Conservation (phyloP, 106 monocot genomes). For the Allium sativum region DNA sequence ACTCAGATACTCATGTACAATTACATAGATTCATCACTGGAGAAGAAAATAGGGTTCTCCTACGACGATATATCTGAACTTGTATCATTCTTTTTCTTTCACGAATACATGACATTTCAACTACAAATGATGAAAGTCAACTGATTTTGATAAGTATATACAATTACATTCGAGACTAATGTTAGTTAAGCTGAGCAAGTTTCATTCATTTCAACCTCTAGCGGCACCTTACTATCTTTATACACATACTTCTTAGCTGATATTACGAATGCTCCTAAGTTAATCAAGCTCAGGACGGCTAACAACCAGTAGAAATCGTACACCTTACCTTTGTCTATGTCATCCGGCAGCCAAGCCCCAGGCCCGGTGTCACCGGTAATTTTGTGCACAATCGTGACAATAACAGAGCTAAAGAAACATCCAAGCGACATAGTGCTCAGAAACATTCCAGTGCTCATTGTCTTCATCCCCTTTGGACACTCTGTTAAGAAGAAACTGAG, state of each 20-base stretch:
- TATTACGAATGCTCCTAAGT: slow-evolving; percentile 26
- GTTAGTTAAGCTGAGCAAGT: no score
- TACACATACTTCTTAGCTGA: slow-evolving; percentile 37
- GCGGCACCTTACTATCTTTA: slow-evolving; percentile 4
- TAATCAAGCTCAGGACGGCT: slow-evolving; percentile 22
- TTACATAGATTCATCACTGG: no score
- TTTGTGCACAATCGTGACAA: slow-evolving; percentile 36
- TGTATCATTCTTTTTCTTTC: no score
- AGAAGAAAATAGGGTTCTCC: no score
- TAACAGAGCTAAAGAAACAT: slow-evolving; percentile 39
- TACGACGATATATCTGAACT: no score
- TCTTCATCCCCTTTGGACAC: slow-evolving; percentile 23
- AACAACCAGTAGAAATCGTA: slow-evolving; percentile 56
- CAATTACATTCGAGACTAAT: no score
- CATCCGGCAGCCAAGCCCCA: slow-evolving; percentile 41
- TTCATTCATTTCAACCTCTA: no score
- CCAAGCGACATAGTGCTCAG: slow-evolving; percentile 31
- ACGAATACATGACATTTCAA: no score
- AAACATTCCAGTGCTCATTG: slow-evolving; percentile 22
- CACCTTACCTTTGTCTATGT: slow-evolving; percentile 36
- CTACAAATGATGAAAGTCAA: no score
- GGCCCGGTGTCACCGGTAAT: slow-evolving; percentile 22
- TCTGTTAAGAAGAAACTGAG: slow-evolving; percentile 58
- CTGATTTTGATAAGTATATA: no score
- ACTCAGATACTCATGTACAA: no score